phyloP scores from a whole-genome alignment of 768 basidiomycete species.

The Russula virescens region DNA sequence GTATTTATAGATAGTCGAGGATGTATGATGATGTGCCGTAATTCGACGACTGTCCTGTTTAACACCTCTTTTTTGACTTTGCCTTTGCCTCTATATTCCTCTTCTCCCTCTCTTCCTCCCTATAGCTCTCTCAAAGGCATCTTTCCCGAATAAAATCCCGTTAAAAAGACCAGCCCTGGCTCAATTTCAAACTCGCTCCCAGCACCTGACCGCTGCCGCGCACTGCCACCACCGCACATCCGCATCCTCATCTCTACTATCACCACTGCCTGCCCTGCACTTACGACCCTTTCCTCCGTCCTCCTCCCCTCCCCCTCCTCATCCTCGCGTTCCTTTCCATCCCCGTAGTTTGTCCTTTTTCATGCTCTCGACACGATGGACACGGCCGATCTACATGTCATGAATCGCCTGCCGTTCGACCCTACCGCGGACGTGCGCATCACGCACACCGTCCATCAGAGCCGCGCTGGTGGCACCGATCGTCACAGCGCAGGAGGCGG shows the following conservation, averaged over 20 bases:
- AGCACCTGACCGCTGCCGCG: no score
- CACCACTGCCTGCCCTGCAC: no score
- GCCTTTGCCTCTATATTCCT: no score
- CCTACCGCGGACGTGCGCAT: slow-evolving; percentile 22
- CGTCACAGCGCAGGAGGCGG: slow-evolving; percentile 30
- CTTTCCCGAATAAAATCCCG: background rate
- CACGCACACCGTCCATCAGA: slow-evolving; percentile 26
- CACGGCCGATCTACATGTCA: slow-evolving; percentile 21
- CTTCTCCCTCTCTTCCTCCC: background rate
- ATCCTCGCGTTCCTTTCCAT: background rate
- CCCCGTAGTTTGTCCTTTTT: background rate
- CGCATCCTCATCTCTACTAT: no score
- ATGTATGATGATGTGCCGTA: no score
- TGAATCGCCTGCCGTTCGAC: slow-evolving; percentile 20
- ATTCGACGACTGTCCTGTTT: background rate
- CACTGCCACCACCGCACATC: no score
- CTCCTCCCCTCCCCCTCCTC: background rate
- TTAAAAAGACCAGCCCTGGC: background rate
- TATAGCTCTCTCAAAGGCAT: no score
- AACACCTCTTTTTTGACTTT: no score
- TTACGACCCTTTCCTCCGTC: no score
- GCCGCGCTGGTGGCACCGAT: slow-evolving; percentile 36
- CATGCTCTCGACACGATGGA: slow-evolving; percentile 21
- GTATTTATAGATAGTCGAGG: no score
- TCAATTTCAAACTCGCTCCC: background rate